phyloP scores from a whole-genome alignment of 2,329 filamentous ascomycete species.

The Cordyceps javanica region DNA sequence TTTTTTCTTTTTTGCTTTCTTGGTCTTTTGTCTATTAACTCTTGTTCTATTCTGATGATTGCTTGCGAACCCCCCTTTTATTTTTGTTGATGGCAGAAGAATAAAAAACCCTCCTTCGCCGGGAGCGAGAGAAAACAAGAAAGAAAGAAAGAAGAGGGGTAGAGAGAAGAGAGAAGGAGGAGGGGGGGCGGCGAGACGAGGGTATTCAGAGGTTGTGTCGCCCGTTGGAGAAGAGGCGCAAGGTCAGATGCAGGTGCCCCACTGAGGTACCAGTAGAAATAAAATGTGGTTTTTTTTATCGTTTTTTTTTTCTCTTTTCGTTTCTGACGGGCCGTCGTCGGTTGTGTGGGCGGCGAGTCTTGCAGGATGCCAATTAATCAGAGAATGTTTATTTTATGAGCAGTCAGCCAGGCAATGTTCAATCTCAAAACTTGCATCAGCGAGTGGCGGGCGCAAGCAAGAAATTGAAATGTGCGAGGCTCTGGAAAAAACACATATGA shows the following conservation, averaged over 20 bases:
- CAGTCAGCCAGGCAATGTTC: not conserved
- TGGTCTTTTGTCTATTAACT: not conserved
- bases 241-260: not conserved
- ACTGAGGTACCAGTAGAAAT: not conserved
- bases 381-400: no score
- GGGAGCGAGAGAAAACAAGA: no score
- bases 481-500: not conserved
- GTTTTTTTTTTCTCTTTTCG: no score
- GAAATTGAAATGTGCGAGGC: not conserved
- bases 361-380: no score
- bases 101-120: not conserved
- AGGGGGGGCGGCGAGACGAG: slow-evolving; percentile 9
- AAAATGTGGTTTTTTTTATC: not conserved
- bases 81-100: no score
- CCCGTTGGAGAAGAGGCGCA: not conserved
- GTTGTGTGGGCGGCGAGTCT: not conserved
- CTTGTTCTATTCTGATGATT: not conserved
- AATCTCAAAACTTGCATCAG: no score
- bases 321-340: no score
- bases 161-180: slow-evolving; percentile 5
- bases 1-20: not conserved
- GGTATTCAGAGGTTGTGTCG: slow-evolving; percentile 5
- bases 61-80: no score
- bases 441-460: not conserved
- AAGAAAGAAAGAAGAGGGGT: not conserved